Evolutionary conservation across 495 filamentous ascomycete genomes (phyloP).

Genomic region (Aspergillus nanangensis): DNA sequence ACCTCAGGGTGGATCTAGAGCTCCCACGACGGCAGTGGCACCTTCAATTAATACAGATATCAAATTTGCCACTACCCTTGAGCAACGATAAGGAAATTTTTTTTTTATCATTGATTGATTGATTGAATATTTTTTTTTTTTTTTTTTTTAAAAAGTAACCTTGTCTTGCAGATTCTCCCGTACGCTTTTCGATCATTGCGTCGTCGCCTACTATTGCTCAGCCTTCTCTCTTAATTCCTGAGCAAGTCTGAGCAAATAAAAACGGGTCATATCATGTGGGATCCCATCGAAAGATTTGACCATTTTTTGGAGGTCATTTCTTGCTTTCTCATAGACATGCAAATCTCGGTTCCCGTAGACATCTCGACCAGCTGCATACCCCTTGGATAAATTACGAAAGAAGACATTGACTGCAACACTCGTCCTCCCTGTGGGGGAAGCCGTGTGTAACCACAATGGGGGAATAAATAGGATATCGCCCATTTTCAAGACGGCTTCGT

Average conservation of each 20-base stretch:
- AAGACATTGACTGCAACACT: constrained; percentile 84
- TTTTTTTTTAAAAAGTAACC: too few relatives aligned
- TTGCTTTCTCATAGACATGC: constrained; percentile 75
- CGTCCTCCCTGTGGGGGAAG: constrained; percentile 53
- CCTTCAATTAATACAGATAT: too few relatives aligned
- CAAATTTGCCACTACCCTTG: too few relatives aligned
- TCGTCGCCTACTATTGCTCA: constrained; percentile 12
- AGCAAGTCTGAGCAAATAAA: constrained; percentile 72
- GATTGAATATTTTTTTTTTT: too few relatives aligned
- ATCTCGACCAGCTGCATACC: constrained; percentile 73
- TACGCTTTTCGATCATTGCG: too few relatives aligned
- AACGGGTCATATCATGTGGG: constrained; percentile 60
- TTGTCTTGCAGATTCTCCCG: too few relatives aligned
- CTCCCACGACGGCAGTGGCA: too few relatives aligned
- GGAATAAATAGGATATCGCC: constrained; percentile 81
- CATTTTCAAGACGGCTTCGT: constrained; percentile 58
- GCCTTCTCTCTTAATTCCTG: constrained; percentile 56
- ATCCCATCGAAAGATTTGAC: constrained; percentile 60
- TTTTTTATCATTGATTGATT: too few relatives aligned
- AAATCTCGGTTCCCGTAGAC: constrained; percentile 88
- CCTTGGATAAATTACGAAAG: constrained; percentile 64
- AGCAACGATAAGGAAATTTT: too few relatives aligned
- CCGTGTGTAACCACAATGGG: constrained; percentile 80
- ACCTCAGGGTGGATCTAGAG: too few relatives aligned
- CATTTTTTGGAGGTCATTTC: constrained; percentile 67